Evolutionary conservation across 306 rosid species (phyloP), one percentile per base, ranked within the genome.

Genomic region (Dryas octopetala): DNA sequence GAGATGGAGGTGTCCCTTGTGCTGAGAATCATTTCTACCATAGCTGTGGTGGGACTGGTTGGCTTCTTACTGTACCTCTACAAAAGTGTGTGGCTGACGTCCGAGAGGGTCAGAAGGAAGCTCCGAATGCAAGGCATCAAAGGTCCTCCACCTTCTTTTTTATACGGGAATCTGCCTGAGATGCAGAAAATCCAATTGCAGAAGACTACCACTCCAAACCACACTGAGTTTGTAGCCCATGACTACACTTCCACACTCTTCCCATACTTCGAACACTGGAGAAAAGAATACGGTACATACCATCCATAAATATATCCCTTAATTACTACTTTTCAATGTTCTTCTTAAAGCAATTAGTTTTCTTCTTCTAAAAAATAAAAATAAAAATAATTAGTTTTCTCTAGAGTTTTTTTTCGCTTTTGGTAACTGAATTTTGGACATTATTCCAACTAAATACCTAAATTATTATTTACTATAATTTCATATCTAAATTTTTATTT

Each of bases 181-280:
- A 91, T 93, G 90, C 89, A 88, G 76, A 89, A 74, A 74, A 89
- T 93, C 66, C 91, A 90, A 75, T 51, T 83, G 16, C 85, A 75
- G 49, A 75, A 84, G 12, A 6, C n/a, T 71, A 75, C 77, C 47
- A 48, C 78, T 40, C 44, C 83, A 6, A 54, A 55, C 9, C 48
- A 44, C 45, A 61, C 78, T 58, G 89, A 84, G 43, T 81, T 86
- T 77, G 80, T 89, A 5, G 96, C 89, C 11, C 91, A 89, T 66
- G 97, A 95, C 78, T 90, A 85, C 76, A 88, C 97, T 61, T 80
- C 95, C 68, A 71, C 88, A 5, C 89, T 95, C 87, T 95, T 95
- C 79, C 98, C 98, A 4, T 91, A 86, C 71, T 86, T 90, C 40
- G 97, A 88, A 61, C 90, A 85, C 79, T 95, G 98, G 98, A 80